Evolutionary conservation across 2,329 filamentous ascomycete genomes (phyloP).

Genomic region (Exophiala alcalophila): DNA sequence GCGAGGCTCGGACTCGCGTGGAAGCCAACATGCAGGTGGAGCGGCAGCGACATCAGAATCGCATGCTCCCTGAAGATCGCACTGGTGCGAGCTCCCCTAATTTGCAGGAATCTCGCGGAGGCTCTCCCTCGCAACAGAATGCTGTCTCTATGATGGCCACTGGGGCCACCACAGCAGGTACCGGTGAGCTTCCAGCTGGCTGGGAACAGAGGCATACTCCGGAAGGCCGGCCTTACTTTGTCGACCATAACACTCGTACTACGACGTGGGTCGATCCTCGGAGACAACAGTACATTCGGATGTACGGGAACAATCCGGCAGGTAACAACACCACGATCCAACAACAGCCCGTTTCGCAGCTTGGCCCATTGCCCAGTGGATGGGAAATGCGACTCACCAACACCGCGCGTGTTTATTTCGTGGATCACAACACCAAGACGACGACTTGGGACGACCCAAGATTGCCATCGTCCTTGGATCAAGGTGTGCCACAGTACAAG

Average conservation of each 20-base stretch:
- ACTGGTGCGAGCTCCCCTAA: slow-evolving; percentile 91
- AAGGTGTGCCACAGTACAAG: slow-evolving; percentile 99
- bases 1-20: slow-evolving; percentile 72
- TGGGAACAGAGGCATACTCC: slow-evolving; percentile 97
- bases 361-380: slow-evolving; percentile 90
- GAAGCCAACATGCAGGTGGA: slow-evolving; percentile 92
- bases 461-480: slow-evolving; percentile 90
- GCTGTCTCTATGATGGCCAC: slow-evolving; percentile 85
- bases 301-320: slow-evolving; percentile 80
- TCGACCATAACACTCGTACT: slow-evolving; percentile 96
- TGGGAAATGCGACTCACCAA: slow-evolving; percentile 99
- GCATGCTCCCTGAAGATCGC: slow-evolving; percentile 90
- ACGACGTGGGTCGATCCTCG: slow-evolving; percentile 98
- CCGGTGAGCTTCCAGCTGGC: slow-evolving; percentile 87
- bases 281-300: slow-evolving; percentile 95
- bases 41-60: slow-evolving; percentile 88
- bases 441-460: slow-evolving; percentile 98
- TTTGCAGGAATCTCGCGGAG: slow-evolving; percentile 52
- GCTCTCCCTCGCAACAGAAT: slow-evolving; percentile 44
- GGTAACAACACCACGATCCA: slow-evolving; percentile 78
- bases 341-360: slow-evolving; percentile 94
- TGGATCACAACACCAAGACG: slow-evolving; percentile 99
- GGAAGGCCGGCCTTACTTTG: slow-evolving; percentile 92
- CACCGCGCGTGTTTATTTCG: slow-evolving; percentile 96
- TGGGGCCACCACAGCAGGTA: slow-evolving; percentile 84